These are phyloP conservation scores for Pseudogymnoascus sp. DNA, from an alignment of 2,329 filamentous ascomycete species.

Conservation along the genomic window DNA sequence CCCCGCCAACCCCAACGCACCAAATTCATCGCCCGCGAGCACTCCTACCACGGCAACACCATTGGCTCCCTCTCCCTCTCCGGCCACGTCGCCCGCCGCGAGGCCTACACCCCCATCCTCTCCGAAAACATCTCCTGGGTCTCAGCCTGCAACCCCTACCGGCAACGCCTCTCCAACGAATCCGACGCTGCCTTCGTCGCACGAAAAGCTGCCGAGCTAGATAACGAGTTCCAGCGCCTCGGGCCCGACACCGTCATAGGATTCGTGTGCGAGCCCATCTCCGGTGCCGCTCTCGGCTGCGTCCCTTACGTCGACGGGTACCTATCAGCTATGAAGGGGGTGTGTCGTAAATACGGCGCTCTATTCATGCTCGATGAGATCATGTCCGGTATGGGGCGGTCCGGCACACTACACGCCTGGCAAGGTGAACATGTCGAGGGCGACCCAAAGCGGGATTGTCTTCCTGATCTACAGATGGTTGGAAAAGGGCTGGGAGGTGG, in stretches of 20 bases:
- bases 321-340: slow-evolving; percentile 55
- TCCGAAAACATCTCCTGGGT: slow-evolving; percentile 48
- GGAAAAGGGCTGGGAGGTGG: slow-evolving; percentile 62
- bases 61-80: slow-evolving; percentile 54
- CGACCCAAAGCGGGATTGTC: slow-evolving; percentile 14
- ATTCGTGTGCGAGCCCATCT: slow-evolving; percentile 61
- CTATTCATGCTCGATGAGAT: slow-evolving; percentile 73
- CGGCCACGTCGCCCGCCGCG: slow-evolving; percentile 52
- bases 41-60: slow-evolving; percentile 66
- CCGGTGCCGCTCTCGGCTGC: slow-evolving; percentile 64
- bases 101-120: slow-evolving; percentile 51
- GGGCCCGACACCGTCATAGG: slow-evolving; percentile 57
- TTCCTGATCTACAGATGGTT: slow-evolving; percentile 59
- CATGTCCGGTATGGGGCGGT: slow-evolving; percentile 52
- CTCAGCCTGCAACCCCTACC: slow-evolving; percentile 58
- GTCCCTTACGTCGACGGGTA: slow-evolving; percentile 62
- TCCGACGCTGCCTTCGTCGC: slow-evolving; percentile 48
- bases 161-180: slow-evolving; percentile 44
- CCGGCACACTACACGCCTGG: slow-evolving; percentile 49
- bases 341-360: slow-evolving; percentile 65
- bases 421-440: slow-evolving; percentile 38
- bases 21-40: slow-evolving; percentile 56
- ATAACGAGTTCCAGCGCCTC: slow-evolving; percentile 51
- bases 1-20: slow-evolving; percentile 44
- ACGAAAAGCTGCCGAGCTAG: slow-evolving; percentile 54